Conservation (phyloP, 2,329 filamentous ascomycete species). For the Pseudopithomyces maydicus region DNA sequence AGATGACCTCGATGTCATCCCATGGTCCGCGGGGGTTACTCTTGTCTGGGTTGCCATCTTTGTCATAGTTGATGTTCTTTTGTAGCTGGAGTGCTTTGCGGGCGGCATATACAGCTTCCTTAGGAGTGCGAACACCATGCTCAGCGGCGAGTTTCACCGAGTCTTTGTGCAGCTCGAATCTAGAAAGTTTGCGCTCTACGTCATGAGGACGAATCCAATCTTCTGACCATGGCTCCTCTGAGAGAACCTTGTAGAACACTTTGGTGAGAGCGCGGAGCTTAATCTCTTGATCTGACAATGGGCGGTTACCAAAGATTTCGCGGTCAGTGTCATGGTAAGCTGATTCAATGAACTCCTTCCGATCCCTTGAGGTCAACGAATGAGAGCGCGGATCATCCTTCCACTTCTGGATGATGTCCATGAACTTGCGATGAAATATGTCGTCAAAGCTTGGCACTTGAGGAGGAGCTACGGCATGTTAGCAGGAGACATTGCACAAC, state of each 20-base stretch:
- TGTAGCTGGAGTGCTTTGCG: conserved; percentile 26
- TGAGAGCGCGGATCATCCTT: conserved; percentile 35
- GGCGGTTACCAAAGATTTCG: conserved; percentile 33
- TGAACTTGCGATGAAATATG: conserved; percentile 41
- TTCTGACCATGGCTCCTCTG: conserved; percentile 45
- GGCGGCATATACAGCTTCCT: conserved; percentile 41
- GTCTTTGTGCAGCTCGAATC: conserved; percentile 45
- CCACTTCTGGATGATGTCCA: conserved; percentile 38
- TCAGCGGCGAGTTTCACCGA: conserved; percentile 37
- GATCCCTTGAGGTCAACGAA: conserved; percentile 36
- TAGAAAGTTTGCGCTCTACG: conserved; percentile 45
- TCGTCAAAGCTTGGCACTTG: conserved; percentile 38
- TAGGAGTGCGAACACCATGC: conserved; percentile 33
- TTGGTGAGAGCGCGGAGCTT: conserved; percentile 45
- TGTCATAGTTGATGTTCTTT: conserved; percentile 23
- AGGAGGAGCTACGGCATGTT: conserved; percentile 16
- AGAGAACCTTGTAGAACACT: conserved; percentile 44
- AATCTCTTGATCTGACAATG: conserved; percentile 35
- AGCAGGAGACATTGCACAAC: conserved; percentile 9
- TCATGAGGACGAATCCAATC: conserved; percentile 45
- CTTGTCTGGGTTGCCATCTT: conserved; percentile 18
- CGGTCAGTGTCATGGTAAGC: conserved; percentile 38
- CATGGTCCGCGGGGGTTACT: conserved; percentile 31
- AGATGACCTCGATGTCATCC: conserved; percentile 46
- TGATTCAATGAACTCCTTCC: conserved; percentile 39